Evolutionary conservation across 768 basidiomycete genomes (phyloP), one percentile per base, ranked within the genome.

Genomic region (Cytidiella melzeri): DNA sequence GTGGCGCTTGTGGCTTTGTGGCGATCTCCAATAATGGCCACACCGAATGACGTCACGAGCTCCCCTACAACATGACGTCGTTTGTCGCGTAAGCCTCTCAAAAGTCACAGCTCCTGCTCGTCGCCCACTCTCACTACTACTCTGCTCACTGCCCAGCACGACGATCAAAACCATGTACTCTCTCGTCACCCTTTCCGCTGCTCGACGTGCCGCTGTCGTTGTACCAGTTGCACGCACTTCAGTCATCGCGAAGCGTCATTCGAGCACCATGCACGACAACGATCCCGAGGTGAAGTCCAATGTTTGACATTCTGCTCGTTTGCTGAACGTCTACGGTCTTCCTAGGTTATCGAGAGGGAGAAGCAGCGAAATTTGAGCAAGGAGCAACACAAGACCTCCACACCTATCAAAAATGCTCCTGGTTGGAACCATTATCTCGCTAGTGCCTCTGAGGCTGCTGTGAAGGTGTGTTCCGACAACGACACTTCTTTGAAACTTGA

Each of bases 401-500:
- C 67, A 13, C 59, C 66, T 26, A 57, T 61, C 42, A 43, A 57
- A 19, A 56, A 62, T 34, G 67, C 67, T 13, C 68, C 68, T 3
- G 68, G 68, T 19, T 69, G 68, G 68, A 69, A 69, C 55, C 62
- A 68, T 50, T 51, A 60, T 27, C 66, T 69, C 26, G 67, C 66
- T 15, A 66, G 60, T 28, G 50, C 59, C 9, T 67, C 67, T 0
- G 68, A 69, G 57, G 67, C 67, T 11, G 58, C 61, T 18, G 51
- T 68, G 25, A 69, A 69, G 61, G 68, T 67, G 30, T 11, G 28
- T 37, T 23, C 23, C 34, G 15, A n/a, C n/a, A n/a, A n/a, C n/a
- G n/a, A n/a, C n/a, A n/a, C n/a, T n/a, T n/a, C n/a, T n/a, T n/a
- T n/a, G n/a, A n/a, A n/a, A n/a, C n/a, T n/a, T n/a, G n/a, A n/a